Percentiles rank a stretch among this genome's conserved stretches.
Evolutionary conservation across 2,329 filamentous ascomycete species (phyloP).

Genomic region (Ceratocystis lukuohia): DNA sequence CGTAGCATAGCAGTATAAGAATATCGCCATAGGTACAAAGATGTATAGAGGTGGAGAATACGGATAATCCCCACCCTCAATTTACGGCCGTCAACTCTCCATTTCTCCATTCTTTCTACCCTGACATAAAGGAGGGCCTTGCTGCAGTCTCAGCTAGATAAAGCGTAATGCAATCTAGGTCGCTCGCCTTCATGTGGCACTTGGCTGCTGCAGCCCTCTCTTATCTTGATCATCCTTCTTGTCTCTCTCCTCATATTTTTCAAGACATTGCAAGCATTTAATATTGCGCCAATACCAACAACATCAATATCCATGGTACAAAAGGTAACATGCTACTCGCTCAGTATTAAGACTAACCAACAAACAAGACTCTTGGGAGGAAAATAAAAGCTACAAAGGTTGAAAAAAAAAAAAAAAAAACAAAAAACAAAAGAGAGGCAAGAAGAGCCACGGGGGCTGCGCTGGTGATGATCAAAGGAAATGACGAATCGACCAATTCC

Average conservation of each 20-base stretch:
- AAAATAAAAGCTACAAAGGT: conserved; percentile 4
- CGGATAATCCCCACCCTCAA: neutral
- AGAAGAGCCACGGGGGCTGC: neutral
- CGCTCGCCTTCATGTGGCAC: too few relatives aligned
- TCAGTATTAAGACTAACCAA: conserved; percentile 1
- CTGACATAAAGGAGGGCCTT: neutral
- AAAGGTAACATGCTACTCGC: neutral
- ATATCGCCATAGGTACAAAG: neutral
- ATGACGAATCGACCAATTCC: neutral
- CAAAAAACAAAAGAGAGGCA: neutral
- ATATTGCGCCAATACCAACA: neutral
- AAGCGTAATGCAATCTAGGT: too few relatives aligned
- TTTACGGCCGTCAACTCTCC: neutral
- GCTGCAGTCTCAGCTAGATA: too few relatives aligned
- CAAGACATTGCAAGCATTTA: neutral
- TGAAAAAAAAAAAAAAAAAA: neutral
- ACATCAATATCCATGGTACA: neutral
- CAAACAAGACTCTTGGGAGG: neutral
- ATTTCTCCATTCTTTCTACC: neutral
- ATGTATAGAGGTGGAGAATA: neutral
- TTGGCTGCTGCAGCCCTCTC: too few relatives aligned
- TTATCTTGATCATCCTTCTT: too few relatives aligned
- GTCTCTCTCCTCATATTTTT: too few relatives aligned
- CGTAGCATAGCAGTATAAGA: neutral
- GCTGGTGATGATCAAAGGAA: neutral